Evolutionary conservation across 1,284 basidiomycete genomes (phyloP), one percentile per base, ranked within the genome.

Genomic region (Coniophora puteana): DNA sequence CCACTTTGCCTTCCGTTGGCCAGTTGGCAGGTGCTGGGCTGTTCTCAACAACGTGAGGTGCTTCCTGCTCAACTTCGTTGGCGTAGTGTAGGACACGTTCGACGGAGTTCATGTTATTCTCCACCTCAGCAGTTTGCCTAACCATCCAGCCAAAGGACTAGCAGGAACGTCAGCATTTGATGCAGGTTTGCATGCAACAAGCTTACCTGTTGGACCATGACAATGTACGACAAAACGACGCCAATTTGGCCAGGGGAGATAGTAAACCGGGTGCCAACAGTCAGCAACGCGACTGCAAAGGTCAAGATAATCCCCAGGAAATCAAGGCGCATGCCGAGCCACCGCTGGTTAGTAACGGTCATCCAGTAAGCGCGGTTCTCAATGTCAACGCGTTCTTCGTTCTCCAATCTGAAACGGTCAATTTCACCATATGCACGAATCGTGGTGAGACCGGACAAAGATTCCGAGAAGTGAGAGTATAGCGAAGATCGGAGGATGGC

Each of bases 281-380:
- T 74, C 41, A 95, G 73, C 49, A 95, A 73, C 4, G 89, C 79
- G 31, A 94, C 89, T 14, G 78, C 69, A 43, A 94, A 86, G 0
- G 85, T 87, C 27, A 97, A 66, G 12, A 87, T 45, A 3, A 79
- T 75, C 26, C 93, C 92, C 32, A 95, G 73, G 48, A 88, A 80
- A 62, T 95, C 93, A 28, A 96, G 73, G 17, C 93, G 83, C 30
- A 94, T 79, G 46, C 88, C 89, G 17, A 95, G 81, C 90, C 91
- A 94, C 42, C 90, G 77, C 77, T 88, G 86, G 58, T 93, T 93
- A 11, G 78, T 72, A 17, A 88, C 75, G 0, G 88, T 92, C 46
- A 95, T 63, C 78, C 84, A 92, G 60, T 94, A 95, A 3, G 93
- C 91, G 26, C 83, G 73, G 58, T 96, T 95, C 66, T 97, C 92